These are phyloP conservation scores for Acmispon strigosus DNA, from an alignment of 306 rosid genomes.

Conservation along the genomic window DNA sequence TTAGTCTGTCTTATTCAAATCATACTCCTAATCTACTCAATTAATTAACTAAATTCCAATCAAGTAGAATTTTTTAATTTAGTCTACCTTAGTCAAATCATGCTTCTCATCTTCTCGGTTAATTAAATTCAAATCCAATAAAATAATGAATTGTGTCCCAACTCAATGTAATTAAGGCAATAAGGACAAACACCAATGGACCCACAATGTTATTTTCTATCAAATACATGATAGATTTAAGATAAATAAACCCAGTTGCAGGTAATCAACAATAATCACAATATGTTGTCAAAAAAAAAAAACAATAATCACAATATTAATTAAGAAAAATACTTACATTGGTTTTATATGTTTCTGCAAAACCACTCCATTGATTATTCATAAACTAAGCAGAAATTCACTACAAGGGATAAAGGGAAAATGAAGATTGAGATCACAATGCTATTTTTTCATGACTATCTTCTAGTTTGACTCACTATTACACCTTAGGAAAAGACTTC, in stretches of 20 bases:
- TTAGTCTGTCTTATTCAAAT: too few relatives aligned
- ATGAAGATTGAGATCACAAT: neutral
- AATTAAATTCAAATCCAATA: neutral
- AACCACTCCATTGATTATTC: neutral
- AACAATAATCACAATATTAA: neutral
- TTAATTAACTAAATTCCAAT: too few relatives aligned
- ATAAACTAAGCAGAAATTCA: neutral
- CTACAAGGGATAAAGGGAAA: neutral
- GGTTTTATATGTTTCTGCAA: neutral
- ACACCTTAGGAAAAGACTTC: neutral
- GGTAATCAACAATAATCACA: neutral
- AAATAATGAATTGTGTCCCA: neutral
- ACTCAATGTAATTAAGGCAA: neutral
- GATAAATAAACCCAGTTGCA: too few relatives aligned
- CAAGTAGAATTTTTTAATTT: neutral
- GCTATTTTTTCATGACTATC: neutral
- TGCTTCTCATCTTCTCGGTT: neutral
- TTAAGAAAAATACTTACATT: neutral
- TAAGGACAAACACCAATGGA: neutral
- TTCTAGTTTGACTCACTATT: neutral
- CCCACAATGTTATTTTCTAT: too few relatives aligned
- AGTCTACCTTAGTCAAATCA: neutral
- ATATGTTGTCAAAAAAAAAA: too few relatives aligned
- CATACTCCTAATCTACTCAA: too few relatives aligned
- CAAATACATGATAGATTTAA: too few relatives aligned